phyloP scores from a whole-genome alignment of 345 rosid genomes.

The Lumnitzera littorea region DNA sequence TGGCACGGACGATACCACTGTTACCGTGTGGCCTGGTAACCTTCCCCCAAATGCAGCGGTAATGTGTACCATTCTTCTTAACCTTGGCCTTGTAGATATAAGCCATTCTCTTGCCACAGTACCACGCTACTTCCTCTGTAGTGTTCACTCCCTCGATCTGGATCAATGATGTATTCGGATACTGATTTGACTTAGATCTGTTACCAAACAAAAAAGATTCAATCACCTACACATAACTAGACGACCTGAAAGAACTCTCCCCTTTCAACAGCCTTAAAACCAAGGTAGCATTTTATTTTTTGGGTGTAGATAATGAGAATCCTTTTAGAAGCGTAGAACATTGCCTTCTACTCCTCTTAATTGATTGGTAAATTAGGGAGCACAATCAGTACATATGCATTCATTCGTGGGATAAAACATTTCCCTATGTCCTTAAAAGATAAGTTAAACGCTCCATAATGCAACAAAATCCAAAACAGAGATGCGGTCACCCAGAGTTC shows the following conservation, averaged over 20 bases:
- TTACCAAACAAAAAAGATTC: neutral
- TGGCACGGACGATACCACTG: conserved; percentile 77
- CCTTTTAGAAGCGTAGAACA: no score
- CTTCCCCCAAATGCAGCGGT: conserved; percentile 16
- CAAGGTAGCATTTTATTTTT: no score
- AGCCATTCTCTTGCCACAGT: conserved; percentile 18
- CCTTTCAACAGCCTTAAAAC: no score
- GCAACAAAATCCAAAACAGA: no score
- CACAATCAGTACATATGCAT: no score
- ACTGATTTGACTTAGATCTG: conserved; percentile 90
- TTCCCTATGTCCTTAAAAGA: no score
- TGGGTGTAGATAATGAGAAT: no score
- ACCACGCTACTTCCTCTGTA: conserved; percentile 19
- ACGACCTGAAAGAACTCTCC: neutral
- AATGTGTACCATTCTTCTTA: conserved; percentile 14
- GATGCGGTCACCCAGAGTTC: no score
- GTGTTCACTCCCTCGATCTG: conserved; percentile 21
- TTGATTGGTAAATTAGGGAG: no score
- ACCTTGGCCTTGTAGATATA: conserved; percentile 24
- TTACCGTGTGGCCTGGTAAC: conserved; percentile 22
- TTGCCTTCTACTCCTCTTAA: no score
- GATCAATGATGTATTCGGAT: conserved; percentile 31
- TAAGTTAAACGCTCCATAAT: no score
- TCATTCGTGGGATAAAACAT: no score
- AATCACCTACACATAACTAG: neutral